A percentile compares a stretch with the other conserved stretches of the same genome.
phyloP scores from a whole-genome alignment of 129 eudicot genomes.

The Helichrysum umbraculigerum region DNA sequence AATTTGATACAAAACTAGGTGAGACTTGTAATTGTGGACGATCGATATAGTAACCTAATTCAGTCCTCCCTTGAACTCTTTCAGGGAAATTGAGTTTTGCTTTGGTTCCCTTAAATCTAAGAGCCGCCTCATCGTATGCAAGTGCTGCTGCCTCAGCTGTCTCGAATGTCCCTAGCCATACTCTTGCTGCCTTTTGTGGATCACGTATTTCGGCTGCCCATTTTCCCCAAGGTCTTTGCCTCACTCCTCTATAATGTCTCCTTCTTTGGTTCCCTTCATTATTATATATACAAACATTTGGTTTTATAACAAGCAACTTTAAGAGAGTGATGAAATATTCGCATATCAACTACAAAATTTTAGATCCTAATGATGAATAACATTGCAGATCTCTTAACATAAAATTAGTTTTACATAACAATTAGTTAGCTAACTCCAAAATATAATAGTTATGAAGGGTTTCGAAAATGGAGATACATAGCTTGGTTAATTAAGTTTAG shows the following conservation, averaged over 20 bases:
- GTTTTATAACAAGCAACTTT: not conserved
- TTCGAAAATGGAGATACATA: no score
- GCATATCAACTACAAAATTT: not conserved
- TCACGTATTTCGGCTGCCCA: conserved; percentile 93
- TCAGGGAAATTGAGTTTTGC: conserved; percentile 88
- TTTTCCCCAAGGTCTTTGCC: conserved; percentile 92
- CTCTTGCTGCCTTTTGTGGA: conserved; percentile 80
- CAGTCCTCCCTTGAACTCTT: conserved; percentile 57
- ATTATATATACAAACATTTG: no score
- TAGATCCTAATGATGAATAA: not conserved
- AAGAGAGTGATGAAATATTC: not conserved
- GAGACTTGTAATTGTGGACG: conserved; percentile 22
- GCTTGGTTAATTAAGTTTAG: no score
- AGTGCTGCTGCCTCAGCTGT: conserved; percentile 84
- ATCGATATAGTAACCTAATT: conserved; percentile 30
- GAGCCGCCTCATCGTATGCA: conserved; percentile 86
- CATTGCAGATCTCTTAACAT: not conserved
- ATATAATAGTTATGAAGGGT: no score
- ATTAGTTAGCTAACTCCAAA: not conserved
- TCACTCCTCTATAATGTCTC: conserved; percentile 81
- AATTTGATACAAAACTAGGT: conserved; percentile 11
- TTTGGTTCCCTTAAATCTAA: conserved; percentile 75
- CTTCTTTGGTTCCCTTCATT: conserved; percentile 32
- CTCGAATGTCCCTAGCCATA: conserved; percentile 86
- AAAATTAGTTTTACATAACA: not conserved